Evolutionary conservation across 306 rosid species (phyloP).

Genomic region (Trifolium pratense): DNA sequence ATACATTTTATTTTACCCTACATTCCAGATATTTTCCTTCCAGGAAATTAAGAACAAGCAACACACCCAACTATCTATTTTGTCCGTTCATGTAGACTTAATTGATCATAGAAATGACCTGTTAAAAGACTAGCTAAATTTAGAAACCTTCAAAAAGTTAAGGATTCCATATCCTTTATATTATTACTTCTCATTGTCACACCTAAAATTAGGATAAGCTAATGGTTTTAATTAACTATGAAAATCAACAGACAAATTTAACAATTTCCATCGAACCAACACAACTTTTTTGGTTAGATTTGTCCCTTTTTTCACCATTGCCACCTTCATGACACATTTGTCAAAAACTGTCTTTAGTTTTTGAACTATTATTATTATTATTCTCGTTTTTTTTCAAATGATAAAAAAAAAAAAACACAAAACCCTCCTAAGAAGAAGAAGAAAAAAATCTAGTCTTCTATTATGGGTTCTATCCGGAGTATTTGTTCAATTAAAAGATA

Average conservation of each 20-base stretch:
- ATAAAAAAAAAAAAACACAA: constrained; percentile 19
- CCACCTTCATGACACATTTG: constrained; percentile 51
- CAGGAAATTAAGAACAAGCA: constrained; percentile 38
- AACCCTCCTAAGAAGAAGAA: neutral
- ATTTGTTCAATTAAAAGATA: constrained; percentile 28
- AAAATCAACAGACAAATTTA: constrained; percentile 36
- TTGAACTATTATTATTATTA: constrained; percentile 48
- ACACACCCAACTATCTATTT: constrained; percentile 25
- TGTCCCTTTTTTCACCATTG: constrained; percentile 46
- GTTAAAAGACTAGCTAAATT: constrained; percentile 34
- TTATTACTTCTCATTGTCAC: constrained; percentile 35
- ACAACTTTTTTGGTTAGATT: constrained; percentile 49
- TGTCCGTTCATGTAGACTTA: constrained; percentile 27
- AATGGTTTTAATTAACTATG: constrained; percentile 53
- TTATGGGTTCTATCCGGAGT: constrained; percentile 42
- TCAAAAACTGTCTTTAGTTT: constrained; percentile 54
- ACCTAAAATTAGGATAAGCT: constrained; percentile 59
- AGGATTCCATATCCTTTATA: constrained; percentile 15
- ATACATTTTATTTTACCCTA: neutral
- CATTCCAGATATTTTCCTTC: constrained; percentile 17
- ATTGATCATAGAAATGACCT: constrained; percentile 31
- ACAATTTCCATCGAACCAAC: constrained; percentile 53
- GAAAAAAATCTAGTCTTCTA: neutral
- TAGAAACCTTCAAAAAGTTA: constrained; percentile 29
- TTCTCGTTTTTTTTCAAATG: constrained; percentile 35